Evolutionary conservation across 495 filamentous ascomycete genomes (phyloP).

Genomic region (Annulohypoxylon nitens): DNA sequence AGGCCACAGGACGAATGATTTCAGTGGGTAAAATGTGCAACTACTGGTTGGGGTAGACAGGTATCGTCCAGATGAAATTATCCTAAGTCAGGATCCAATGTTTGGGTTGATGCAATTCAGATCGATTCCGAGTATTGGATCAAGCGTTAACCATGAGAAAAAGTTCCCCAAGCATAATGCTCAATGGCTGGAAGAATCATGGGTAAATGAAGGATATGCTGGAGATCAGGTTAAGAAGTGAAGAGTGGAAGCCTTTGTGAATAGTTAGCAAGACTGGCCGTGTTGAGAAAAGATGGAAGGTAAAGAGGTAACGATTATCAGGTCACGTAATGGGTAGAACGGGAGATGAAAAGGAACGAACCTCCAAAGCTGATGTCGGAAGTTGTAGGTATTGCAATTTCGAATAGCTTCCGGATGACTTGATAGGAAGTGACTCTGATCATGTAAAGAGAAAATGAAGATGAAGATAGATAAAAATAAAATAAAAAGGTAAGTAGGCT

Average conservation of each 20-base stretch:
- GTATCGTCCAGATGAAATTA: neutral
- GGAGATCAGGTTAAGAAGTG: neutral
- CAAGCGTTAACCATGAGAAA: constrained; percentile 18
- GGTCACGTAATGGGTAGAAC: neutral
- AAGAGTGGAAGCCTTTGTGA: neutral
- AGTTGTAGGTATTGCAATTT: neutral
- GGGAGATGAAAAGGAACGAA: neutral
- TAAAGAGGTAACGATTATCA: neutral
- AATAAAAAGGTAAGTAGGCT: neutral
- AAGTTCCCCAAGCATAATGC: constrained; percentile 28
- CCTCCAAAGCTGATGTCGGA: neutral
- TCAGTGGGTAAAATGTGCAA: neutral
- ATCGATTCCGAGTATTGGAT: constrained; percentile 28
- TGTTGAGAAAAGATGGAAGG: neutral
- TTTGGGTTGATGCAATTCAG: constrained; percentile 7
- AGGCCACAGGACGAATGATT: neutral
- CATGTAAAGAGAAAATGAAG: neutral
- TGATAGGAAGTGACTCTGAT: neutral
- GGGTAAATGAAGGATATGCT: neutral
- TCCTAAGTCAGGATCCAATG: constrained; percentile 18
- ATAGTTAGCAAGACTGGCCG: neutral
- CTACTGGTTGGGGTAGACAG: neutral
- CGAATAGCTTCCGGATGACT: neutral
- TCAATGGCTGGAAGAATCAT: constrained; percentile 16
- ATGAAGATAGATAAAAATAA: neutral